Base-by-base conservation (phyloP, 2,329 filamentous ascomycete species). In the Didymella lethalis region DNA sequence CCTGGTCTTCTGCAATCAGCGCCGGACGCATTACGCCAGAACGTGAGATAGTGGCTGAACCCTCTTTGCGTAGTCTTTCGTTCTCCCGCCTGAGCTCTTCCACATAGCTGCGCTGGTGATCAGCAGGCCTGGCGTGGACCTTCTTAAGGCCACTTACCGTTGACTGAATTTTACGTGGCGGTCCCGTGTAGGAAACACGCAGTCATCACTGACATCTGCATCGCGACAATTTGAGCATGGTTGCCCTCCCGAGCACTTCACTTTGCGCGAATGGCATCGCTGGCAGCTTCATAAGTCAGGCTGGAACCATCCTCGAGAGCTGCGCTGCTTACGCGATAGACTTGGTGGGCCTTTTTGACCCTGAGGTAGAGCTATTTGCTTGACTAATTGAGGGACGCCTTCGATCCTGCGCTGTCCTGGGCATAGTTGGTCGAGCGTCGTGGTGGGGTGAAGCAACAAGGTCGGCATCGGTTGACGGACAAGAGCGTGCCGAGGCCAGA, bases 161-260 rank as follows among this genome's bases (percentile, higher is more conserved):
- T 73, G 63, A 28, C 68, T 69, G 4, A 76, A 62, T 47, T 72
- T 75, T 12, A 71, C 62, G 32, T 75, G 69, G 7, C 68, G 66
- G 50, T 75, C 72, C 23, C 68, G 65, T 10, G 59, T 41, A 6
- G 72, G 73, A 59, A 74, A 73, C 4, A 48, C 46, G 41, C 70
- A 75, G 54, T 70, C 65, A 45, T 57, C 31, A 4, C 41, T 32
- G 11, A 58, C 49, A 18, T 68, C 62, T 8, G 66, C 46, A n/a
- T 62, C 53, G 18, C 58, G 54, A 46, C 75, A 78, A 23, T 65
- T 68, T 6, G 63, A 59, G 56, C 75, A 77, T n/a, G 75, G 75
- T 5, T 65, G 62, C 2, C 67, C 74, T 7, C 73, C 73, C n/a
- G 70, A 69, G 56, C 74, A 78, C 61, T 74, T 76, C 34, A 75